Percentiles rank a stretch among this genome's conserved stretches.
Conservation (phyloP, 192 early-diverging fungal species). For the Rhizophagus sp. region DNA sequence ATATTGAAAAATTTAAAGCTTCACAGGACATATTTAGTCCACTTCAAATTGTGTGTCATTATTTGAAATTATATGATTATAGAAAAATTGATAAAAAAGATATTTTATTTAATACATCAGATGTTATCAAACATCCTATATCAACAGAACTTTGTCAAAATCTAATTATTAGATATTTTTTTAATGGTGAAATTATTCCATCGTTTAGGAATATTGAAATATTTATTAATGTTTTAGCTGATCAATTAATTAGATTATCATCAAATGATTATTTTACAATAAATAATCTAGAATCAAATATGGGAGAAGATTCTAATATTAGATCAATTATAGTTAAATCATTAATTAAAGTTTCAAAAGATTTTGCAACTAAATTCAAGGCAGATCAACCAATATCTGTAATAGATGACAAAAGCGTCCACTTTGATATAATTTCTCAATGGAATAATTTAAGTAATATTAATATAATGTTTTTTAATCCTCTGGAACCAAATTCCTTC, state of each 20-base stretch:
- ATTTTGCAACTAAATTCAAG: conserved; percentile 6
- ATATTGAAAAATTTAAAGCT: conserved; percentile 9
- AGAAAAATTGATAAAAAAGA: conserved; percentile 12
- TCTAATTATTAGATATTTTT: conserved; percentile 12
- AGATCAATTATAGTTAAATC: conserved; percentile 14
- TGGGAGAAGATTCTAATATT: neutral
- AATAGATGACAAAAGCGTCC: neutral
- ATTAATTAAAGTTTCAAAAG: conserved; percentile 10
- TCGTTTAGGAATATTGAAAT: conserved; percentile 23
- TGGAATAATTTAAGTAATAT: conserved; percentile 11
- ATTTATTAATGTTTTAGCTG: conserved; percentile 19
- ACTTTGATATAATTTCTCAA: neutral
- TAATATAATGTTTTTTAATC: neutral
- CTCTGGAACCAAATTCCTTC: neutral
- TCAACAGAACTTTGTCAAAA: neutral
- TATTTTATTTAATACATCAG: neutral
- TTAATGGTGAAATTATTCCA: neutral
- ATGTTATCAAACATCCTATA: neutral
- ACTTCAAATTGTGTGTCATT: conserved; percentile 16
- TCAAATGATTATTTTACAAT: conserved; percentile 3
- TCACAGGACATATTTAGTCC: conserved; percentile 12
- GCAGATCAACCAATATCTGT: neutral
- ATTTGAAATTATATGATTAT: conserved; percentile 9
- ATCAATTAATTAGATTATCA: conserved; percentile 23
- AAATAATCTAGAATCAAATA: neutral